Evolutionary conservation across 768 basidiomycete species (phyloP).

Genomic region (Mycena leptocephala): DNA sequence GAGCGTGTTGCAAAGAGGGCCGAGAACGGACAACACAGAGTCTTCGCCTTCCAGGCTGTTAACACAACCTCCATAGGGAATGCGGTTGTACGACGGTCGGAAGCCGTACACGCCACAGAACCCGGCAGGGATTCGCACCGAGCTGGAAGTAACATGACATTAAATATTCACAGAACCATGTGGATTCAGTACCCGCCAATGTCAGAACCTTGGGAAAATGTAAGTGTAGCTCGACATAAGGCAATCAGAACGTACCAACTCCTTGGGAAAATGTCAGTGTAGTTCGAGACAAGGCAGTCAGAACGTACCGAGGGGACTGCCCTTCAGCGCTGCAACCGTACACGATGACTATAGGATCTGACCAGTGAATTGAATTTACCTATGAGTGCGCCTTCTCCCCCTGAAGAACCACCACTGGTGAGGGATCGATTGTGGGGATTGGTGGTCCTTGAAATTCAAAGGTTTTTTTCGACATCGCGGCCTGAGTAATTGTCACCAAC

Average conservation of each 20-base stretch:
- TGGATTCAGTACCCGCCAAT: slow-evolving; percentile 74
- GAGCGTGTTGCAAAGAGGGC: slow-evolving; percentile 76
- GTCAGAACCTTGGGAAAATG: slow-evolving; percentile 73
- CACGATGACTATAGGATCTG: neutral
- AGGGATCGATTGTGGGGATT: slow-evolving; percentile 84
- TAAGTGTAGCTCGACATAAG: slow-evolving; percentile 19
- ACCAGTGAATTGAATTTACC: slow-evolving; percentile 50
- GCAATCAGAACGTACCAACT: slow-evolving; percentile 50
- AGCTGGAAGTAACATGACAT: slow-evolving; percentile 55
- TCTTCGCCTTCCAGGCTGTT: slow-evolving; percentile 84
- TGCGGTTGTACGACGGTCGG: slow-evolving; percentile 76
- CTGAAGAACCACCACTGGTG: slow-evolving; percentile 87
- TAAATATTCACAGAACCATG: neutral
- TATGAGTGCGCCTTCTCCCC: slow-evolving; percentile 88
- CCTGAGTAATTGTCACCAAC: neutral
- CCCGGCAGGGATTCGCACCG: slow-evolving; percentile 78
- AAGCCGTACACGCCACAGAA: slow-evolving; percentile 83
- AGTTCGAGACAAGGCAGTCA: neutral
- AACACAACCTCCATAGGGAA: slow-evolving; percentile 79
- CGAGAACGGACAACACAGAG: slow-evolving; percentile 79
- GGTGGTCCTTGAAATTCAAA: slow-evolving; percentile 55
- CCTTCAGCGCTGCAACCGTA: slow-evolving; percentile 59
- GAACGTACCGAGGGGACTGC: slow-evolving; percentile 59
- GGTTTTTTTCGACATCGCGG: too few species aligned
- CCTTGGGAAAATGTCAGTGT: slow-evolving; percentile 57